Evolutionary conservation across 2,329 filamentous ascomycete genomes (phyloP), one percentile per base, ranked within the genome.

Genomic region (Elsinoe batatas): DNA sequence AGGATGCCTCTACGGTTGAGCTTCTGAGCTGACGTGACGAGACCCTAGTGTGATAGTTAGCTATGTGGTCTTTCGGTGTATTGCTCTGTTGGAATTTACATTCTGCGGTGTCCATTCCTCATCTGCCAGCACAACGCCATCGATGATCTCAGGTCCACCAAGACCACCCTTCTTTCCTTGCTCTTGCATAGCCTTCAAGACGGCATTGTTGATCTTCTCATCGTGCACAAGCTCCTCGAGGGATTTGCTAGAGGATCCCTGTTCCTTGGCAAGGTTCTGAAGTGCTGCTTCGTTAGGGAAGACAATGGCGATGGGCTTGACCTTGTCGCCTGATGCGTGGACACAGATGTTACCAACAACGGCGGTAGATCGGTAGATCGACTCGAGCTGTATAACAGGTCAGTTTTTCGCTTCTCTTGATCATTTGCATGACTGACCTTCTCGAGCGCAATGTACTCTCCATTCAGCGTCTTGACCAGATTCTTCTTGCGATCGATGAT

Each of bases 401-500:
- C 30, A 38, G 20, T 13, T 7, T 22, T 10, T 18, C 15, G 15
- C 7, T n/a, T 5, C 30, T 54, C 5, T 10, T 8, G 10, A 17
- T 33, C 3, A 11, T 4, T 35, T 15, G 18, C 13, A 32, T n/a
- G 32, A 46, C 58, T 51, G 50, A 67, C 65, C 71, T 85, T 96
- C 76, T 97, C 91, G 3, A 98, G 80, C 18, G 91, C 93, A 69
- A 97, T 94, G 72, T 97, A 97, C 77, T 97, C 91, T 63, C 91
- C 91, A 58, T 91, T 90, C 61, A 88, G 81, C 60, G 93, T 91
- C 83, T 97, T 97, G 71, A 97, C 88, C 56, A 97, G 77, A 73
- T 97, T 97, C 84, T 97, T 97, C 82, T 95, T 91, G 63, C 91
- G 88, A 71, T 97, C 91, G 67, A 97, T 91, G 68, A 97, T 85